These are phyloP conservation scores for Hypoxylon trugodes DNA, from an alignment of 495 filamentous ascomycete genomes.

Conservation along the genomic window DNA sequence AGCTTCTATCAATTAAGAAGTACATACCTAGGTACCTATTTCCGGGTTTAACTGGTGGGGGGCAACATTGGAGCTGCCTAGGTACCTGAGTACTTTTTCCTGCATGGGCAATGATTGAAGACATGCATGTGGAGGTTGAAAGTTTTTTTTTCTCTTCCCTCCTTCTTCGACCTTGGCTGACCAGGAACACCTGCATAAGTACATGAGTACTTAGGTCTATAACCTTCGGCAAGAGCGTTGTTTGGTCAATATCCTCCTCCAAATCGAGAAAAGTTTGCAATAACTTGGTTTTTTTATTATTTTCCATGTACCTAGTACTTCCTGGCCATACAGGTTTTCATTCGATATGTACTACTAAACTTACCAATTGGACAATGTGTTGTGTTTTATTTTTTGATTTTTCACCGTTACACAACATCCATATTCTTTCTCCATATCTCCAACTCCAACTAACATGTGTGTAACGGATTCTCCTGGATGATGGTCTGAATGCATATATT, in stretches of 20 bases:
- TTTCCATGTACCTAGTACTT: too few species aligned
- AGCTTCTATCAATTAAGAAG: slow-evolving; percentile 20
- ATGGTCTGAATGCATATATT: slow-evolving; percentile 15
- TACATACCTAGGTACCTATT: background rate
- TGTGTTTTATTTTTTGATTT: slow-evolving; percentile 27
- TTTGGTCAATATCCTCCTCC: background rate
- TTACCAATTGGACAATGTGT: background rate
- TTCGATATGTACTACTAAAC: background rate
- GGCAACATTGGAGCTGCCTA: background rate
- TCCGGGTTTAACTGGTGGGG: background rate
- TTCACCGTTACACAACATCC: background rate
- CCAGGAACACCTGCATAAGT: background rate
- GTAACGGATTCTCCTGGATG: slow-evolving; percentile 8
- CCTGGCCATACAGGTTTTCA: slow-evolving; percentile 11
- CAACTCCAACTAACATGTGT: slow-evolving; percentile 6
- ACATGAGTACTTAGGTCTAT: background rate
- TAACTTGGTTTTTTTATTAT: slow-evolving; percentile 1
- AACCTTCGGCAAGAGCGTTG: slow-evolving; percentile 10
- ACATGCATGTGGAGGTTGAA: too few species aligned
- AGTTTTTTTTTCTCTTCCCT: slow-evolving; percentile 2
- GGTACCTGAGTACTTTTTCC: too few species aligned
- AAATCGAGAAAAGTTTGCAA: slow-evolving; percentile 1
- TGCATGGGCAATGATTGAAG: too few species aligned
- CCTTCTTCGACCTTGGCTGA: background rate
- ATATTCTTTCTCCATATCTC: slow-evolving; percentile 3